Percentiles rank a stretch among this genome's conserved stretches.
phyloP scores from a whole-genome alignment of 768 basidiomycete genomes.

The Boletellus sp. region DNA sequence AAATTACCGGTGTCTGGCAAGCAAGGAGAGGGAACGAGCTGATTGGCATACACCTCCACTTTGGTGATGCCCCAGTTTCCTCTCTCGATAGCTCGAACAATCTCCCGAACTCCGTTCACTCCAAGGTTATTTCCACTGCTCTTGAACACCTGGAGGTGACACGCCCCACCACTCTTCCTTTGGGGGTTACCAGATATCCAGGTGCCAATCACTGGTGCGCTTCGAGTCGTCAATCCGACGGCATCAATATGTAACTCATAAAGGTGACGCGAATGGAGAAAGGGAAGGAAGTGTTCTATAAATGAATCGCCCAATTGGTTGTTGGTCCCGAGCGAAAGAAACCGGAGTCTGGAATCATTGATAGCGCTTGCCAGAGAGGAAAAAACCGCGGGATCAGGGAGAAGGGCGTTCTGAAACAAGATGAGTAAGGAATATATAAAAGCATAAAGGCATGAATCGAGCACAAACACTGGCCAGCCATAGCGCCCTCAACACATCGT shows the following conservation, averaged over 20 bases:
- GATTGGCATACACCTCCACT: conserved; percentile 50
- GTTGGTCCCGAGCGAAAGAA: conserved; percentile 52
- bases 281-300: conserved; percentile 45
- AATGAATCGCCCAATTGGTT: conserved; percentile 46
- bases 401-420: conserved; percentile 41
- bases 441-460: not conserved
- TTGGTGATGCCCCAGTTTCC: conserved; percentile 48
- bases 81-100: conserved; percentile 45
- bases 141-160: conserved; percentile 46
- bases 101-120: conserved; percentile 40
- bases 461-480: conserved; percentile 54
- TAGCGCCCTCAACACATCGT: conserved; percentile 41
- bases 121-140: conserved; percentile 59
- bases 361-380: conserved; percentile 45
- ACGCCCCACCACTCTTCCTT: conserved; percentile 20
- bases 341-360: conserved; percentile 49
- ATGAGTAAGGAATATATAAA: not conserved
- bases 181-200: conserved; percentile 45
- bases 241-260: conserved; percentile 52
- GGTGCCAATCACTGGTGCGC: conserved; percentile 42
- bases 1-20: conserved; percentile 8
- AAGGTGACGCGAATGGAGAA: conserved; percentile 44
- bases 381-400: conserved; percentile 34
- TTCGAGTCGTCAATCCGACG: conserved; percentile 41
- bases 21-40: conserved; percentile 16